phyloP scores from a whole-genome alignment of 768 basidiomycete species.

The Phlebiopsis gigantea region DNA sequence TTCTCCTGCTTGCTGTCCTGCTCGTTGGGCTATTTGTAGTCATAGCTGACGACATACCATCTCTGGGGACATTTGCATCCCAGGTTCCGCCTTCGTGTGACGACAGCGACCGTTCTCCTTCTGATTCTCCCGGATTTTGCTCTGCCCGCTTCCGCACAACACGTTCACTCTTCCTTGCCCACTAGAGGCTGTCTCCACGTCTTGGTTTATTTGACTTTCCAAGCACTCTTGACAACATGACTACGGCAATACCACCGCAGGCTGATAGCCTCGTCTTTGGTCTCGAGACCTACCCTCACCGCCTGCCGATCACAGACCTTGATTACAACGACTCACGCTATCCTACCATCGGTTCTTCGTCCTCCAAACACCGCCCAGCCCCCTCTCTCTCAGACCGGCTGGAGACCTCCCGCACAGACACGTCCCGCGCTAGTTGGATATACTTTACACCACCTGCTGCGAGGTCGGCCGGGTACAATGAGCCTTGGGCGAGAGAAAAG shows the following conservation, averaged over 20 bases:
- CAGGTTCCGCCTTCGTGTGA: not conserved
- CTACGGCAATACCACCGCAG: slow-evolving; percentile 1
- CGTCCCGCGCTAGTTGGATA: slow-evolving; percentile 15
- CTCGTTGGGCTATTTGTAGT: not conserved
- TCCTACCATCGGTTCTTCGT: slow-evolving; percentile 28
- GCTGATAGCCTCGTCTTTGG: not conserved
- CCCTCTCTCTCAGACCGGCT: slow-evolving; percentile 13
- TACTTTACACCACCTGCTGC: slow-evolving; percentile 6
- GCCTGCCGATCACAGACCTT: slow-evolving; percentile 51
- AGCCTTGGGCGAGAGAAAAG: slow-evolving; percentile 20
- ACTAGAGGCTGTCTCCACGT: not conserved
- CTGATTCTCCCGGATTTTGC: slow-evolving; percentile 4
- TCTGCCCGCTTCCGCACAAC: not conserved
- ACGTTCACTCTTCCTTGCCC: slow-evolving; percentile 2
- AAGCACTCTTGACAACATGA: not conserved
- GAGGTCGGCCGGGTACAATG: not conserved
- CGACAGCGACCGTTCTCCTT: slow-evolving; percentile 2
- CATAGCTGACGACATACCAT: not conserved
- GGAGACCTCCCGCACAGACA: slow-evolving; percentile 11
- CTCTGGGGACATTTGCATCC: not conserved
- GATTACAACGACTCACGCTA: slow-evolving; percentile 65
- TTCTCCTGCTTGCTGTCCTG: not conserved
- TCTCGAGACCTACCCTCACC: slow-evolving; percentile 42
- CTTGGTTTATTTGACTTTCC: not conserved
- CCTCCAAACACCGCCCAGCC: slow-evolving; percentile 8